Evolutionary conservation across 192 early-diverging fungal genomes (phyloP), one percentile per base, ranked within the genome.

Genomic region (Thamnidium elegans): DNA sequence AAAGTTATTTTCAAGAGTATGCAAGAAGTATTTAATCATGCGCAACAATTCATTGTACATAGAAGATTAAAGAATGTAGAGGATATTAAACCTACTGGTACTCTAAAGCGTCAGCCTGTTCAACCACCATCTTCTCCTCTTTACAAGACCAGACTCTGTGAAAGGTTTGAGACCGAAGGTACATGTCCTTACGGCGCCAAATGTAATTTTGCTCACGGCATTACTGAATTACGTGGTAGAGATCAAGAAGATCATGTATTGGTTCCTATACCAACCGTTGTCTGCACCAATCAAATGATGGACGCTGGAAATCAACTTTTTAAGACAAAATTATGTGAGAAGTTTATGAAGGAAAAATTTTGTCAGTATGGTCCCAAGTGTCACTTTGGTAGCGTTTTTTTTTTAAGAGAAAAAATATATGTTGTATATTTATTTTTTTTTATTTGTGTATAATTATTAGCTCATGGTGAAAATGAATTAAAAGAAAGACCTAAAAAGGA

Each of bases 331-430:
- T 69, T 92, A 34, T 95, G 93, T 72, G 91, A 94, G 69, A 81
- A 89, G 31, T 95, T 86, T 59, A 78, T 88, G 71, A 86, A 84
- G 59, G 90, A 91, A 39, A 78, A 78, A 51, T 86, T 84, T 48
- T 91, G 89, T 65, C 92, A 91, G 54, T 95, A 92, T 72, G 89
- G 90, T n/a, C 80, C 84, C n/a, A 87, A 88, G 60, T 95, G 92
- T 74, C 88, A 89, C 70, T 93, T 91, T 77, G 92, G 88, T 50
- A 75, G 45, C 26, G 72, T 31, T 1, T 39, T 43, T 32, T 9
- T 43, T 56, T 4, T n/a, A n/a, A 85, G 88, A 59, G 21, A 26
- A 3, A 39, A 0, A 53, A 8, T 1, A 20, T 9, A 44, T 3
- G 3, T n/a, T 47, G 3, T 1, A 43, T 34, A 30, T 42, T 67